Evolutionary conservation across 306 rosid genomes (phyloP).

Genomic region (Ceratonia siliqua): DNA sequence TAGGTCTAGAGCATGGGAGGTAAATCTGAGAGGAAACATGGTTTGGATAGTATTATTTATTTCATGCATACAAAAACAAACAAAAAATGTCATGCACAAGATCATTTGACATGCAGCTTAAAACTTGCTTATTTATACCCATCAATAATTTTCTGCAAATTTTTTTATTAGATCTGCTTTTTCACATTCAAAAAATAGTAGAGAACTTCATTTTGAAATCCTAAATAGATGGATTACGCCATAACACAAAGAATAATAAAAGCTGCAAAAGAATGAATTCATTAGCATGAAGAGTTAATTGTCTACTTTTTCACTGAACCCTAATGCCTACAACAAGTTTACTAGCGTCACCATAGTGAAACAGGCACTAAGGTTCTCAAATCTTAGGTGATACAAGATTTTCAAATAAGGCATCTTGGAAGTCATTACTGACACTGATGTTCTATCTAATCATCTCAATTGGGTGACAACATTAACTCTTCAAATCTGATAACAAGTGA

Average conservation of each 20-base stretch:
- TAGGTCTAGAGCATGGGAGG: background rate
- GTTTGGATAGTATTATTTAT: too few species aligned
- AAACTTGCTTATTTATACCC: background rate
- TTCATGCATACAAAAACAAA: too few species aligned
- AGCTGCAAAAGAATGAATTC: slow-evolving; percentile 17
- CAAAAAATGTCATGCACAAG: too few species aligned
- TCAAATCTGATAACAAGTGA: background rate
- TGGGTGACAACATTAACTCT: background rate
- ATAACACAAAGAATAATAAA: background rate
- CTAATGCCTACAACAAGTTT: background rate
- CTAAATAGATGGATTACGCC: background rate
- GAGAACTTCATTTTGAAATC: background rate
- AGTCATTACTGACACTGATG: background rate
- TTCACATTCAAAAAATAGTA: background rate
- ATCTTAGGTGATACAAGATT: too few species aligned
- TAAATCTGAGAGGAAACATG: background rate
- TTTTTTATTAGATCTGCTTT: background rate
- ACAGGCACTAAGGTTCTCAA: background rate
- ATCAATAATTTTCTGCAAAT: background rate
- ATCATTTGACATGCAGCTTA: background rate
- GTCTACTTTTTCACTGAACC: background rate
- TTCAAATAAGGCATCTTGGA: background rate
- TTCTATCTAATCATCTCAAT: background rate
- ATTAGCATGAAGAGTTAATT: background rate
- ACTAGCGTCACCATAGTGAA: background rate